A percentile compares a stretch with the other conserved stretches of the same genome.
These are phyloP conservation scores for Chrysoporthe puriensis DNA, from an alignment of 2,329 filamentous ascomycete genomes.

Conservation along the genomic window DNA sequence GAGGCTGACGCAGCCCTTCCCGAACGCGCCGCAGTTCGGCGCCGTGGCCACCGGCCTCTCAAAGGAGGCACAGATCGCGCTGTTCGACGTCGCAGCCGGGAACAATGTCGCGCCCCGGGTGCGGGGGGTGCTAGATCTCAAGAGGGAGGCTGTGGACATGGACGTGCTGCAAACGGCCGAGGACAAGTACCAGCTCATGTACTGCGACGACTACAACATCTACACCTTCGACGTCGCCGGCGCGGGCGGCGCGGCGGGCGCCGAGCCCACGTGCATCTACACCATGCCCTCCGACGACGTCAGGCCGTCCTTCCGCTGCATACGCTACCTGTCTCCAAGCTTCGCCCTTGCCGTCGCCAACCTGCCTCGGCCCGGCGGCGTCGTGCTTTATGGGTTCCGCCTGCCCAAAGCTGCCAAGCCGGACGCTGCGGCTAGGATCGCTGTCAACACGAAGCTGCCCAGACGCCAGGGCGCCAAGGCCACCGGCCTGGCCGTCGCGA, in stretches of 20 bases:
- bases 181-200: slow-evolving; percentile 72
- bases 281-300: slow-evolving; percentile 53
- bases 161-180: slow-evolving; percentile 68
- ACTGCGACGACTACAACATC: slow-evolving; percentile 77
- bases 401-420: slow-evolving; percentile 46
- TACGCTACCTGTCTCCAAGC: slow-evolving; percentile 61
- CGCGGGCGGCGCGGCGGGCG: slow-evolving; percentile 40
- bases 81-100: slow-evolving; percentile 70
- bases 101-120: slow-evolving; percentile 55
- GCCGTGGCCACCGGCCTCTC: slow-evolving; percentile 80
- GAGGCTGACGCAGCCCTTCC: slow-evolving; percentile 55
- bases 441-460: slow-evolving; percentile 62
- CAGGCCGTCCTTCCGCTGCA: slow-evolving; percentile 58
- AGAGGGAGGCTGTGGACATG: slow-evolving; percentile 67
- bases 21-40: slow-evolving; percentile 66
- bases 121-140: slow-evolving; percentile 54
- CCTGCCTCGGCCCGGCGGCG: slow-evolving; percentile 61
- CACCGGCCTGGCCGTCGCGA: slow-evolving; percentile 76
- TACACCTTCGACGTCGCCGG: slow-evolving; percentile 65
- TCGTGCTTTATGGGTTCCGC: slow-evolving; percentile 60
- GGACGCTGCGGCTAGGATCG: slow-evolving; percentile 49
- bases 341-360: slow-evolving; percentile 64
- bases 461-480: slow-evolving; percentile 63
- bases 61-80: slow-evolving; percentile 74
- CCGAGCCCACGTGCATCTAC: slow-evolving; percentile 58